Percentiles rank a stretch among this genome's conserved stretches.
phyloP scores from a whole-genome alignment of 2,329 filamentous ascomycete genomes.

The Fusarium guadeloupense region DNA sequence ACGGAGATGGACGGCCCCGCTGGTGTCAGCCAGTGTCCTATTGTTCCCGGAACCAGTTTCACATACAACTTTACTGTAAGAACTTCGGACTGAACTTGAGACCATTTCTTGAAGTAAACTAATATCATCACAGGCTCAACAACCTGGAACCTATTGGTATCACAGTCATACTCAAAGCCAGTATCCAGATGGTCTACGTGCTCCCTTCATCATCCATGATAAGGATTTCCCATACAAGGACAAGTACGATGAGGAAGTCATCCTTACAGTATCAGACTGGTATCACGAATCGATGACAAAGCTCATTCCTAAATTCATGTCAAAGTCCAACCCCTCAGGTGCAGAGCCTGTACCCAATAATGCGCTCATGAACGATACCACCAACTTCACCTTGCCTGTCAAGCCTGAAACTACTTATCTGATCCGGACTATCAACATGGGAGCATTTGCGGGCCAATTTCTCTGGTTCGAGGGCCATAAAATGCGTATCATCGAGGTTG shows the following conservation, averaged over 20 bases:
- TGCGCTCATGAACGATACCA: constrained; percentile 76
- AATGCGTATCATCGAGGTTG: constrained; percentile 76
- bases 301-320: constrained; percentile 60
- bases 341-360: constrained; percentile 74
- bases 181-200: constrained; percentile 75
- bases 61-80: constrained; percentile 75
- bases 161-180: constrained; percentile 74
- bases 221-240: constrained; percentile 64
- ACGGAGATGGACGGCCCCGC: constrained; percentile 76
- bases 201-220: constrained; percentile 72
- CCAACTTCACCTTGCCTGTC: constrained; percentile 66
- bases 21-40: constrained; percentile 72
- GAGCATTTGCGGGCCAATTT: constrained; percentile 74
- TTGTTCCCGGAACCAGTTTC: constrained; percentile 69
- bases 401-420: constrained; percentile 76
- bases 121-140: constrained; percentile 57
- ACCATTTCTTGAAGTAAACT: not conserved
- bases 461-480: constrained; percentile 74
- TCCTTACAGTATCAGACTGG: constrained; percentile 75
- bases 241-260: constrained; percentile 69
- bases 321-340: constrained; percentile 64
- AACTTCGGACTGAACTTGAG: not conserved
- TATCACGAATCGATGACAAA: constrained; percentile 68
- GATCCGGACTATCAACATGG: constrained; percentile 76
- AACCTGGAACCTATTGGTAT: constrained; percentile 83